Conservation (phyloP, 345 rosid species). For the Pistacia integerrima region DNA sequence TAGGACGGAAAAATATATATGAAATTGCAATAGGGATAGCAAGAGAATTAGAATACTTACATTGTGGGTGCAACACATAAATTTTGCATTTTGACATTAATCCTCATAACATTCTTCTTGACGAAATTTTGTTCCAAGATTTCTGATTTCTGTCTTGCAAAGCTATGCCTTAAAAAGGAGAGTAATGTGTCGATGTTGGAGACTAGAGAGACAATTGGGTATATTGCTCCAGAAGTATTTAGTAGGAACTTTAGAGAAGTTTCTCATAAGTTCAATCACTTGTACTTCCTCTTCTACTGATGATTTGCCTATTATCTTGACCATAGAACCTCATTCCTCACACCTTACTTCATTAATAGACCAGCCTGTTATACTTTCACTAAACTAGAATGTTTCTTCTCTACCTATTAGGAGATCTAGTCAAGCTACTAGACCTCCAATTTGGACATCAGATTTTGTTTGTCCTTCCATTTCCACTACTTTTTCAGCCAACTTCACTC, state of each 20-base stretch:
- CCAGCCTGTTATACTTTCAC: too few species aligned
- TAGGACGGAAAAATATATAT: constrained; percentile 26
- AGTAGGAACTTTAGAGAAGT: constrained; percentile 16
- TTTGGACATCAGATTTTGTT: too few species aligned
- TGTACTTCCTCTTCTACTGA: too few species aligned
- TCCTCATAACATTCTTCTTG: constrained; percentile 26
- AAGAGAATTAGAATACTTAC: constrained; percentile 36
- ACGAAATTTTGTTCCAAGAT: constrained; percentile 13
- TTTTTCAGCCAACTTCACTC: too few species aligned
- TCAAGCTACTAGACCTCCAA: too few species aligned
- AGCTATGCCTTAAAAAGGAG: constrained; percentile 18
- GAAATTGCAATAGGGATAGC: constrained; percentile 27
- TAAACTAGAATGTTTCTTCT: too few species aligned
- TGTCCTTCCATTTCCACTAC: too few species aligned
- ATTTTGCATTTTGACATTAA: constrained; percentile 40
- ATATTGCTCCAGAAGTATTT: constrained; percentile 30
- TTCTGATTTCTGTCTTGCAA: constrained; percentile 25
- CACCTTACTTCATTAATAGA: too few species aligned
- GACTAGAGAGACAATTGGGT: constrained; percentile 21
- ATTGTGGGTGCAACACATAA: constrained; percentile 32
- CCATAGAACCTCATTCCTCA: too few species aligned
- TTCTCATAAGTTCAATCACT: constrained; percentile 21
- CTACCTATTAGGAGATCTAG: too few species aligned
- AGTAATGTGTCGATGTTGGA: constrained; percentile 21
- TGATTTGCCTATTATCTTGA: too few species aligned